These are phyloP conservation scores for Logfia minima DNA, from an alignment of 129 eudicot genomes.

Conservation along the genomic window DNA sequence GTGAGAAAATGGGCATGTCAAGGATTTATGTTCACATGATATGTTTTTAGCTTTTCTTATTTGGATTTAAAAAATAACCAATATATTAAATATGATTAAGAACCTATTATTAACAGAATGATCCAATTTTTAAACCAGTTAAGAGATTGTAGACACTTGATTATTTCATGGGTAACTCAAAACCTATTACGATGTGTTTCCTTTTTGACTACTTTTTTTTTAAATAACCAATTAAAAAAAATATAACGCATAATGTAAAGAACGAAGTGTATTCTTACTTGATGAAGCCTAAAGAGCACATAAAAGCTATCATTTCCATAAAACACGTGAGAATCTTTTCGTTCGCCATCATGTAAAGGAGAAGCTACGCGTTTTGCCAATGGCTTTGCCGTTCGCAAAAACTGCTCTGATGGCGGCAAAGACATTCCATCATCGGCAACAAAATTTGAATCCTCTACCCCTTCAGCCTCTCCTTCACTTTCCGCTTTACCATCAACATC, in stretches of 20 bases:
- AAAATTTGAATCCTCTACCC: slow-evolving; percentile 51
- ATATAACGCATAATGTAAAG: neutral
- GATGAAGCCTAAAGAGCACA: slow-evolving; percentile 90
- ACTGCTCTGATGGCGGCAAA: slow-evolving; percentile 50
- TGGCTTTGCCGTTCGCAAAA: slow-evolving; percentile 60
- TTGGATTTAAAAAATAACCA: neutral
- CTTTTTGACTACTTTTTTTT: neutral
- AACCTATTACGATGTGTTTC: neutral
- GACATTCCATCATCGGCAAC: slow-evolving; percentile 45
- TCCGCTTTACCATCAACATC: slow-evolving; percentile 81
- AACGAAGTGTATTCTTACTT: slow-evolving; percentile 43
- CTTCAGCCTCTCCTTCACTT: slow-evolving; percentile 96
- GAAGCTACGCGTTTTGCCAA: slow-evolving; percentile 64
- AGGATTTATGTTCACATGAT: neutral
- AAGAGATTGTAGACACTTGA: neutral
- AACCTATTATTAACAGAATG: neutral
- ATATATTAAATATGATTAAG: neutral
- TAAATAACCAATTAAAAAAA: neutral
- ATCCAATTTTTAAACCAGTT: neutral
- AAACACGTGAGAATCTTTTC: slow-evolving; percentile 54
- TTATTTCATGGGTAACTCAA: neutral
- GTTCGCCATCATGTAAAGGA: slow-evolving; percentile 38
- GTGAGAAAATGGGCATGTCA: neutral
- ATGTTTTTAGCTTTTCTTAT: neutral
- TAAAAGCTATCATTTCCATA: slow-evolving; percentile 88